These are phyloP conservation scores for Pestalotiopsis sp. DNA, from an alignment of 2,329 filamentous ascomycete genomes.

Conservation along the genomic window DNA sequence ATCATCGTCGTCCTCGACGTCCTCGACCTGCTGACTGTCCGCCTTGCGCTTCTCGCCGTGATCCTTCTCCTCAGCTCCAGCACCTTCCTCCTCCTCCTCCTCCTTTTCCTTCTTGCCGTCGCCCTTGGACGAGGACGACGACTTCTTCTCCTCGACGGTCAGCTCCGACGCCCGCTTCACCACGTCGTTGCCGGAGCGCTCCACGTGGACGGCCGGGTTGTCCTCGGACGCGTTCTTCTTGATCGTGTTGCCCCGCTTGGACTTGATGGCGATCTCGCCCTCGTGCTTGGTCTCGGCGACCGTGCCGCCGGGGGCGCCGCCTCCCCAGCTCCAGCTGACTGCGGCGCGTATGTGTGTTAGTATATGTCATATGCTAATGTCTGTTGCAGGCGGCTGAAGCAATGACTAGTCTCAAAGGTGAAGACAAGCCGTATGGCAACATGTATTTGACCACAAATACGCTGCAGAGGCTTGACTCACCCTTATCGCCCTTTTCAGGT, in stretches of 20 bases:
- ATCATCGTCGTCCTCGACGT: slow-evolving; percentile 8
- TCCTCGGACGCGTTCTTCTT: slow-evolving; percentile 63
- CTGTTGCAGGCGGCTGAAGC: no score
- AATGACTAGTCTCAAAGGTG: neutral
- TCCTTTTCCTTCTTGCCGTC: neutral
- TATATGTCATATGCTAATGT: neutral
- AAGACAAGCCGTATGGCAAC: neutral
- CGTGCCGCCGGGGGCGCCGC: slow-evolving; percentile 57
- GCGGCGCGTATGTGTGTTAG: neutral
- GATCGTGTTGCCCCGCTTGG: slow-evolving; percentile 65
- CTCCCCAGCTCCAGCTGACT: slow-evolving; percentile 68
- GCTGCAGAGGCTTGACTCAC: neutral
- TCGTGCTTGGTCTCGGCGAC: slow-evolving; percentile 64
- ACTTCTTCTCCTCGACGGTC: slow-evolving; percentile 52
- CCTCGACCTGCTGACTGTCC: slow-evolving; percentile 12
- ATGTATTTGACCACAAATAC: neutral
- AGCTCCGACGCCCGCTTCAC: slow-evolving; percentile 66
- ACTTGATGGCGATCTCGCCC: slow-evolving; percentile 63
- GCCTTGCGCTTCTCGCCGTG: slow-evolving; percentile 30
- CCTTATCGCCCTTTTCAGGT: slow-evolving; percentile 17
- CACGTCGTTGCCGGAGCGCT: slow-evolving; percentile 64
- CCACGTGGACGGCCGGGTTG: slow-evolving; percentile 64
- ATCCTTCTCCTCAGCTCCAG: slow-evolving; percentile 19
- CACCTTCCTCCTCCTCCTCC: slow-evolving; percentile 20
- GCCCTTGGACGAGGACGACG: neutral